Evolutionary conservation across 148 eudicot genomes (phyloP).

Genomic region (Nepenthes gracilis): DNA sequence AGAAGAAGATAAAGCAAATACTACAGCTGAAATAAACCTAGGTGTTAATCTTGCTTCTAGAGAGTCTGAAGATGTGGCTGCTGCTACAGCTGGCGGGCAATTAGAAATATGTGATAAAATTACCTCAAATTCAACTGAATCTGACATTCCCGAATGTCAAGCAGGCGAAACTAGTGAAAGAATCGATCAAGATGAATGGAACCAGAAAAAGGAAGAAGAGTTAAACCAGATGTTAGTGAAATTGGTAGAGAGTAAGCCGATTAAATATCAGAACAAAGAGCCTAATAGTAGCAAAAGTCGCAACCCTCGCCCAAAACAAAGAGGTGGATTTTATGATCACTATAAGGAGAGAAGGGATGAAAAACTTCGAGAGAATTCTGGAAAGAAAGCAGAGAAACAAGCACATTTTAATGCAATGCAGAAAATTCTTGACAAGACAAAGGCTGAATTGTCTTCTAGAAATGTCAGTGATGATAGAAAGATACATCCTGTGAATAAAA

Average conservation of each 20-base stretch:
- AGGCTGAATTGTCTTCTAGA: constrained; percentile 35
- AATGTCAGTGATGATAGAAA: constrained; percentile 24
- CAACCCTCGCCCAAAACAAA: constrained; percentile 24
- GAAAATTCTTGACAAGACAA: constrained; percentile 48
- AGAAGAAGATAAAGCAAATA: constrained; percentile 13
- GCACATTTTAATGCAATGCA: constrained; percentile 34
- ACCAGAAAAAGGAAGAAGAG: constrained; percentile 74
- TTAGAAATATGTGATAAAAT: constrained; percentile 19
- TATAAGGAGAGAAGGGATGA: constrained; percentile 50
- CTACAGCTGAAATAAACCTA: constrained; percentile 13
- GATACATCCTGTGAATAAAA: constrained; percentile 26
- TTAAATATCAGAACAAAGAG: constrained; percentile 24
- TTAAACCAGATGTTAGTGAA: constrained; percentile 69
- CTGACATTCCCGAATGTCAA: constrained; percentile 20
- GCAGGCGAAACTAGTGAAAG: constrained; percentile 45
- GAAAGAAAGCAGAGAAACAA: constrained; percentile 54
- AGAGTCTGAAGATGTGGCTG: constrained; percentile 16
- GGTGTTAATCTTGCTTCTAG: constrained; percentile 16
- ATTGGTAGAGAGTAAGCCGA: constrained; percentile 57
- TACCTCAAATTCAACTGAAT: constrained; percentile 15
- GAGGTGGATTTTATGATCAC: constrained; percentile 28
- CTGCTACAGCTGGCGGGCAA: constrained; percentile 20
- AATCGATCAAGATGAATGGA: constrained; percentile 77
- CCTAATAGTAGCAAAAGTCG: constrained; percentile 25
- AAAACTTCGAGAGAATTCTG: constrained; percentile 33